Evolutionary conservation across 73 alveolate genomes (phyloP), one percentile per base, ranked within the genome.

Genomic region (Stentor roeselii): DNA sequence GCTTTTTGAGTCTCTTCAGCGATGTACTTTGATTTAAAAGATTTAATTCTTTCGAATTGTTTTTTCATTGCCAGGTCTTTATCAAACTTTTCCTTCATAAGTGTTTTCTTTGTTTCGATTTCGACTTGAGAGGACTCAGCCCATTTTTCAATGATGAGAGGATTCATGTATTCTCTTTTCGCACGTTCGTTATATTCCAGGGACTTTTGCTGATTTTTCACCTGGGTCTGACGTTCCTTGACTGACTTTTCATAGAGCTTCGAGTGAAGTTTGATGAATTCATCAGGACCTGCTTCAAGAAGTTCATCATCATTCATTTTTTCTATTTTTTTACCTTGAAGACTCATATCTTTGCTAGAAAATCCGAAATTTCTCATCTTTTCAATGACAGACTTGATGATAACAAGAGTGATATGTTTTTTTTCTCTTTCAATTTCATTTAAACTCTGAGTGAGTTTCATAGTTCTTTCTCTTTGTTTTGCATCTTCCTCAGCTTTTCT

Each of bases 281-380:
- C 80, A 21, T 67, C 80, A 67, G 80, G 80, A 21, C 80, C 80
- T 11, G 34, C 2, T 21, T 21, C 80, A 30, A 67, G 27, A 21
- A 67, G 37, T 40, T 67, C 80, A 67, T 67, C 80, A 67, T 67
- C 80, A 67, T 36, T 67, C 80, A 67, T 67, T 1, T 67, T 32
- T 11, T 67, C 80, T 27, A 67, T n/a, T 2, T 32, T 67, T 2
- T 32, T 67, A 1, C 80, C 80, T 21, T 67, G 41, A 67, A 67
- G n/a, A 67, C 37, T 67, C 80, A 67, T 67, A 27, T 67, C 80
- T 67, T 67, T 67, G 21, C 42, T 15, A 21, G 80, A 21, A 67
- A 67, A 67, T 40, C 80, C 80, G 21, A 21, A 21, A 14, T 36
- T 40, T 34, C 37, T 67, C 41, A 67, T 67, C 34, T 32, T 67